Evolutionary conservation across 305 asterid species (phyloP).

Genomic region (Lippia alba): DNA sequence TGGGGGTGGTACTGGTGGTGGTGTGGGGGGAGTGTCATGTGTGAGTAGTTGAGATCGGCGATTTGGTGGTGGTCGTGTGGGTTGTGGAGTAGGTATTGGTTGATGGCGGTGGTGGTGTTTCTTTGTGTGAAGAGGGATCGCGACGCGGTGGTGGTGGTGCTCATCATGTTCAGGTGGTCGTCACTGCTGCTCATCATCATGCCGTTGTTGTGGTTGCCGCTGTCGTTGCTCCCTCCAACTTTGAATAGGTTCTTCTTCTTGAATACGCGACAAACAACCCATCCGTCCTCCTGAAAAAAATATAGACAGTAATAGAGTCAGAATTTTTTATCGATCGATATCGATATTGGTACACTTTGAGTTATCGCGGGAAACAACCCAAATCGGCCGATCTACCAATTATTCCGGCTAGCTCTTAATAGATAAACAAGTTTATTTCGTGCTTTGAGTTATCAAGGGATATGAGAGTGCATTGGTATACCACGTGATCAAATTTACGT

Average conservation of each 20-base stretch:
- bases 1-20: constrained; percentile 41
- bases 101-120: constrained; percentile 24
- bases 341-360: no score
- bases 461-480: no score
- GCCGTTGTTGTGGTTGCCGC: constrained; percentile 21
- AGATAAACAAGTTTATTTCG: no score
- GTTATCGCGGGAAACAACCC: no score
- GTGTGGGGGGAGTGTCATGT: constrained; percentile 36
- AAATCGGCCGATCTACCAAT: no score
- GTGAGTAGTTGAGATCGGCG: constrained; percentile 44
- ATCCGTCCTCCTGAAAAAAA: constrained; percentile 70
- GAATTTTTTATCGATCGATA: no score
- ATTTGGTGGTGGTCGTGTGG: constrained; percentile 28
- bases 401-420: no score
- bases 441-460: no score
- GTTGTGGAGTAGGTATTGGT: constrained; percentile 43
- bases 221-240: constrained; percentile 43
- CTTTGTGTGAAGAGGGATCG: constrained; percentile 37
- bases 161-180: constrained; percentile 39
- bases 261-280: constrained; percentile 91
- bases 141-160: constrained; percentile 26
- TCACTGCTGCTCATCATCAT: constrained; percentile 19
- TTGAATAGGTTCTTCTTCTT: constrained; percentile 80
- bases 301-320: not conserved
- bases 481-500: no score